A percentile compares a stretch with the other conserved stretches of the same genome.
These are phyloP conservation scores for Moringa oleifera DNA, from an alignment of 345 rosid species.

Conservation along the genomic window DNA sequence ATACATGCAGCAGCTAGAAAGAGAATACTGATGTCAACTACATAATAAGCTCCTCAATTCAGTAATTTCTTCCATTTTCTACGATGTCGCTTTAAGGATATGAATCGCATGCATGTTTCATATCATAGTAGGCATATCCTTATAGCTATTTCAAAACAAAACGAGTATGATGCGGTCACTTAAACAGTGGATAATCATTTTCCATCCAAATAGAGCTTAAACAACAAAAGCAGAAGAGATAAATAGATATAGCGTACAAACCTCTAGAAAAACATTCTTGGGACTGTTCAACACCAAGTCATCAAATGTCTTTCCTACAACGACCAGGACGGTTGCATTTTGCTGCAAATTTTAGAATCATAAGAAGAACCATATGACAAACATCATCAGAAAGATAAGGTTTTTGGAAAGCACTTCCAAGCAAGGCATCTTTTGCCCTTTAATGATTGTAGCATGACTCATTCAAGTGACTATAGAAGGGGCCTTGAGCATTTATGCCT, in stretches of 20 bases:
- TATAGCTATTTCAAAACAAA: not conserved
- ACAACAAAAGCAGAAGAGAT: not conserved
- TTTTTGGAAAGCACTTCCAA: no score
- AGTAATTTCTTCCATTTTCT: no score
- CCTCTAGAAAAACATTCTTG: conserved; percentile 80
- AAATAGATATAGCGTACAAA: conserved; percentile 14
- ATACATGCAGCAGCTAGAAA: not conserved
- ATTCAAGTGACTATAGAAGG: not conserved
- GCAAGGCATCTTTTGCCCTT: not conserved
- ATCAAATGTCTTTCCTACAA: conserved; percentile 82
- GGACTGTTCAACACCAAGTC: conserved; percentile 65
- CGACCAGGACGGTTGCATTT: conserved; percentile 41
- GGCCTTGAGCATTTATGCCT: not conserved
- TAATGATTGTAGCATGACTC: not conserved
- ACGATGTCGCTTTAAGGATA: no score
- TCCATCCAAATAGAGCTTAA: not conserved
- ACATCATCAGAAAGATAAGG: not conserved
- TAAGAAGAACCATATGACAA: not conserved
- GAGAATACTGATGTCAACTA: no score
- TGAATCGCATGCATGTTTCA: no score
- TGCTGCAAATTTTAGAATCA: conserved; percentile 40
- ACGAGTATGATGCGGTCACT: not conserved
- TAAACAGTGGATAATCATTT: not conserved
- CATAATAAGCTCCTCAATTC: no score
- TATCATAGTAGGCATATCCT: no score